Evolutionary conservation across 2,329 filamentous ascomycete species (phyloP).

Genomic region (Cladosporium cucumerinum): DNA sequence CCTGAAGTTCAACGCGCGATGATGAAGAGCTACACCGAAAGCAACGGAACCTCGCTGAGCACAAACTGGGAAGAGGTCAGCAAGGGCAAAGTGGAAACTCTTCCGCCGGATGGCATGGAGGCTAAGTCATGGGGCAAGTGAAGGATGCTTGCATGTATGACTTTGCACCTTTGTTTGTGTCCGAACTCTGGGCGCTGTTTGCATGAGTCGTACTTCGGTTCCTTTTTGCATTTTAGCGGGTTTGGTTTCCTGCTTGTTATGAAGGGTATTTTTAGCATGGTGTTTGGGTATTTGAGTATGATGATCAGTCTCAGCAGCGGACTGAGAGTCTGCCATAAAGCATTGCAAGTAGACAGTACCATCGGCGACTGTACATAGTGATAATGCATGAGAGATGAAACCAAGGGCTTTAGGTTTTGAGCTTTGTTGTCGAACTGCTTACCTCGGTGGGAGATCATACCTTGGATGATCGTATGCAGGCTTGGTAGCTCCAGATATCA

Average conservation of each 20-base stretch:
- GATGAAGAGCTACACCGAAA: conserved; percentile 96
- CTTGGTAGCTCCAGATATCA: background rate
- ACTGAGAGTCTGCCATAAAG: background rate
- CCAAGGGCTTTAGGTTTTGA: background rate
- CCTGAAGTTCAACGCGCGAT: conserved; percentile 85
- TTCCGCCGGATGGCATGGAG: conserved; percentile 73
- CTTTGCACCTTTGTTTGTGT: background rate
- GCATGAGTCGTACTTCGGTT: background rate
- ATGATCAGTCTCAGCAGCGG: background rate
- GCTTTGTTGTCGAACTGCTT: background rate
- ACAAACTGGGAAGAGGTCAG: conserved; percentile 88
- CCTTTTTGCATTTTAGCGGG: background rate
- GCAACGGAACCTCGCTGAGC: conserved; percentile 86
- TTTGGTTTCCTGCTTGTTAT: background rate
- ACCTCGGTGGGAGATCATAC: background rate
- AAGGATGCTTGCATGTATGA: background rate
- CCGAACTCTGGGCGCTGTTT: background rate
- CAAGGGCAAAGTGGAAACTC: conserved; percentile 65
- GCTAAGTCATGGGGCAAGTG: conserved; percentile 63
- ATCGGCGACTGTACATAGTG: background rate
- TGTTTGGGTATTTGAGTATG: background rate
- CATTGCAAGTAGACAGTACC: background rate
- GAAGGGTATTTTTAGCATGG: background rate
- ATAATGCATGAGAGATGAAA: background rate
- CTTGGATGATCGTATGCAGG: background rate